Evolutionary conservation across 768 basidiomycete species (phyloP).

Genomic region (Tylopilus intermedius): DNA sequence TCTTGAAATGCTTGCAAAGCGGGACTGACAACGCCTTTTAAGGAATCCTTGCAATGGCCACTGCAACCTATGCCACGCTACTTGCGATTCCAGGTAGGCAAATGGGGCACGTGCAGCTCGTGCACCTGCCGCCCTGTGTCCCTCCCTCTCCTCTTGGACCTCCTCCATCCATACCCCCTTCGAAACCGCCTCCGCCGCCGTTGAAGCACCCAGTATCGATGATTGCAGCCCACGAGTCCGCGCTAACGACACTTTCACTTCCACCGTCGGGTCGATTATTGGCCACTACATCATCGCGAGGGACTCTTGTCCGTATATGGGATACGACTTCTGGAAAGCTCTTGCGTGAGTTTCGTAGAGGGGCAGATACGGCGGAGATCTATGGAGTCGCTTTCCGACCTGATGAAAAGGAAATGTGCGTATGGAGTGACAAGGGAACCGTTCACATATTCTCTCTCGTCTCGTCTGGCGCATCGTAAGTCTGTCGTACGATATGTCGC

Average conservation of each 20-base stretch:
- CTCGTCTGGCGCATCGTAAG: conserved; percentile 62
- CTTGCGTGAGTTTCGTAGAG: conserved; percentile 75
- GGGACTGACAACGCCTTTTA: conserved; percentile 15
- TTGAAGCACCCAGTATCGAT: conserved; percentile 70
- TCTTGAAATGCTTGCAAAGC: conserved; percentile 3
- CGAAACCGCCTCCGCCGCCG: conserved; percentile 52
- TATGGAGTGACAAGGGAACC: conserved; percentile 95
- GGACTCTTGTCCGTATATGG: conserved; percentile 87
- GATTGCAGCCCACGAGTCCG: conserved; percentile 77
- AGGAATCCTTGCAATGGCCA: conserved; percentile 80
- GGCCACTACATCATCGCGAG: conserved; percentile 78
- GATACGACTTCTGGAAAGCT: conserved; percentile 69
- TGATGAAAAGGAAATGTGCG: conserved; percentile 82
- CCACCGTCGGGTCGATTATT: conserved; percentile 75
- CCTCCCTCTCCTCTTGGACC: conserved; percentile 54
- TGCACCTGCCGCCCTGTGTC: conserved; percentile 78
- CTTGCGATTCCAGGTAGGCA: conserved; percentile 82
- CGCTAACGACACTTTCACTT: conserved; percentile 71
- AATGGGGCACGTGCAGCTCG: conserved; percentile 81
- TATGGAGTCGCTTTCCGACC: conserved; percentile 86
- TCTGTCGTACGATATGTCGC: conserved; percentile 15
- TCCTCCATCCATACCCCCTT: conserved; percentile 46
- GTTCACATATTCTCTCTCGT: conserved; percentile 82
- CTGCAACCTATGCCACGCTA: conserved; percentile 71
- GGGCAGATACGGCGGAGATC: conserved; percentile 86